phyloP scores from a whole-genome alignment of 176 grass and related monocot species.

The Bothriochloa decipiens region DNA sequence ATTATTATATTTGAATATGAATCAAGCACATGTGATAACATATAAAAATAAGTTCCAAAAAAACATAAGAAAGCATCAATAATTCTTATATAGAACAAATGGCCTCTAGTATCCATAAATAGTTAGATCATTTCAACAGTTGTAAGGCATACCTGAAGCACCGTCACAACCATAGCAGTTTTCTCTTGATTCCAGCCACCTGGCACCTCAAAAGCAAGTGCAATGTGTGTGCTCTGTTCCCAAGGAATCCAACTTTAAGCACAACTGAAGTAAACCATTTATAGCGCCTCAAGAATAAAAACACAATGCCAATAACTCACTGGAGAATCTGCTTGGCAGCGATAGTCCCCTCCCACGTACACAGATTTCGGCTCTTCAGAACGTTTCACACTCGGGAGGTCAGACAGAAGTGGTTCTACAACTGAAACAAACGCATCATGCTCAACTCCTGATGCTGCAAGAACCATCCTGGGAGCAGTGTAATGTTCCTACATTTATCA shows the following conservation, averaged over 20 bases:
- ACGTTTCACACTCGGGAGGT: constrained; percentile 60
- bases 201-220: constrained; percentile 86
- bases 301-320: constrained; percentile 49
- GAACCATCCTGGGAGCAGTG: constrained; percentile 78
- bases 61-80: not conserved
- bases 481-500: constrained; percentile 70
- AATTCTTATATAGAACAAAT: constrained; percentile 4
- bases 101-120: constrained; percentile 23
- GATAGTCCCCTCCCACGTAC: constrained; percentile 76
- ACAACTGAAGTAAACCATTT: constrained; percentile 21
- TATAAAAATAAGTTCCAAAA: constrained; percentile 30
- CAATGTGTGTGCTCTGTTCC: constrained; percentile 64
- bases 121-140: constrained; percentile 27
- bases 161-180: constrained; percentile 64
- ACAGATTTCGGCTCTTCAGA: constrained; percentile 68
- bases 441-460: constrained; percentile 84
- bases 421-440: constrained; percentile 78
- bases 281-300: constrained; percentile 12
- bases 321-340: constrained; percentile 67
- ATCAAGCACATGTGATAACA: constrained; percentile 19
- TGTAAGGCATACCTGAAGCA: constrained; percentile 69
- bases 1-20: not conserved
- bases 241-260: constrained; percentile 23
- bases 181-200: constrained; percentile 79
- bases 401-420: constrained; percentile 64